Evolutionary conservation across 192 early-diverging fungal species (phyloP), one percentile per base, ranked within the genome.

Genomic region (Backusella luteola): DNA sequence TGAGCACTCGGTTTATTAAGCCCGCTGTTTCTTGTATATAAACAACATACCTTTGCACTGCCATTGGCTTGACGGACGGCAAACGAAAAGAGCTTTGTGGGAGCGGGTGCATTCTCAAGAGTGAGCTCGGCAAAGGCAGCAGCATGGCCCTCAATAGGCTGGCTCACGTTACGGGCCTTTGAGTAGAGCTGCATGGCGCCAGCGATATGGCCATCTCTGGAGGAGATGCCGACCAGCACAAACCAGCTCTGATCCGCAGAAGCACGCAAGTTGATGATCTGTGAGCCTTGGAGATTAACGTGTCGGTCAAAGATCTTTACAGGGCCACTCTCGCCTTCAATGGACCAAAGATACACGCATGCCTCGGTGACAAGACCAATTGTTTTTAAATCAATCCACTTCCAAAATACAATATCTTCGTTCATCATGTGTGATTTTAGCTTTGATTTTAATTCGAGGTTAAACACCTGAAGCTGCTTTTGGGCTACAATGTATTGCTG

Each of bases 111-210:
- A 26, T 90, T 94, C 73, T 97, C 96, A 14, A 97, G 77, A 75
- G 87, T 91, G 49, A 99, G 79, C 66, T 96, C 93, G 35, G 97
- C 95, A 84, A 99, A 99, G 2, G 96, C 94, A 26, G 94, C 96
- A 29, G 97, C 96, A 77, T 99, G 97, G 35, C 96, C 98, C 85
- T 99, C 97, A 66, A 99, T 93, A 59, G 92, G 90, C 85, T 99
- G 98, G 78, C 92, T 95, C 66, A 96, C 94, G 34, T 89, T 89
- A 71, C 96, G 92, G 73, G 97, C 97, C 81, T 94, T 96, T 78
- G 94, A 95, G 83, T 93, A 98, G 34, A 99, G 87, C 83, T 99
- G 98, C 96, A 99, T 98, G 67, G 90, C 92, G 46, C 98, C 98
- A 12, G 93, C 95, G 59, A 99, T 94, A 69, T 96, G 96, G 11